phyloP scores from a whole-genome alignment of 2,329 filamentous ascomycete genomes.

The Penicillium sp. region DNA sequence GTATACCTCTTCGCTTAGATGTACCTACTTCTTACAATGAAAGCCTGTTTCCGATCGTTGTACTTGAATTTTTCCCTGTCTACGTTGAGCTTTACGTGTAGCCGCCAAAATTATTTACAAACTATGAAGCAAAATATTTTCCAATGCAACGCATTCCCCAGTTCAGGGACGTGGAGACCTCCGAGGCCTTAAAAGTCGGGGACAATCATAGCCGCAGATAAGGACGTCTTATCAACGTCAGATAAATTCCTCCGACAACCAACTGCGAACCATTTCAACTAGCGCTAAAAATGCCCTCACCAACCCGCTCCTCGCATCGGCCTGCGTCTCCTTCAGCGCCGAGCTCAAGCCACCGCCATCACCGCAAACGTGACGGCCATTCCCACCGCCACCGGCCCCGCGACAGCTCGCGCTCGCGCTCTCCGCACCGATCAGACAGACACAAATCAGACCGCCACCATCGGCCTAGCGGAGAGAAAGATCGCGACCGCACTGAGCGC shows the following conservation, averaged over 20 bases:
- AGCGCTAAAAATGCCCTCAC: slow-evolving; percentile 17
- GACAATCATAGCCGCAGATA: slow-evolving; percentile 15
- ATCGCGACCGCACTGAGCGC: slow-evolving; percentile 18
- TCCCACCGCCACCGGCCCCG: slow-evolving; percentile 25
- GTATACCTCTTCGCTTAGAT: slow-evolving; percentile 27
- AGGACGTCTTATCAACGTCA: slow-evolving; percentile 3
- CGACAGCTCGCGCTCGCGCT: slow-evolving; percentile 38
- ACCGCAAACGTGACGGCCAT: slow-evolving; percentile 20
- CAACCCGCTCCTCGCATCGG: slow-evolving; percentile 10
- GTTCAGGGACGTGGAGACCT: not conserved
- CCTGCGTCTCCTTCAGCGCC: slow-evolving; percentile 4
- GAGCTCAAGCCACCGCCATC: slow-evolving; percentile 15
- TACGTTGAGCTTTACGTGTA: too few species aligned
- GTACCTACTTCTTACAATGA: slow-evolving; percentile 24
- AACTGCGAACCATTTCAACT: not conserved
- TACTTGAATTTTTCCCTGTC: too few species aligned
- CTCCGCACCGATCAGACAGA: slow-evolving; percentile 35
- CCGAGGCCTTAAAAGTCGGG: not conserved
- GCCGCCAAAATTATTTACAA: too few species aligned
- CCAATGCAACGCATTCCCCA: too few species aligned
- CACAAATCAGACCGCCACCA: slow-evolving; percentile 38
- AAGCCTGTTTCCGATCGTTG: not conserved
- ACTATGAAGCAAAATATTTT: too few species aligned
- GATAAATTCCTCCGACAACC: slow-evolving; percentile 1
- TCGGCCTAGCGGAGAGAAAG: slow-evolving; percentile 37